Evolutionary conservation across 2,329 filamentous ascomycete genomes (phyloP).

Genomic region (Fusarium nisikadoi): DNA sequence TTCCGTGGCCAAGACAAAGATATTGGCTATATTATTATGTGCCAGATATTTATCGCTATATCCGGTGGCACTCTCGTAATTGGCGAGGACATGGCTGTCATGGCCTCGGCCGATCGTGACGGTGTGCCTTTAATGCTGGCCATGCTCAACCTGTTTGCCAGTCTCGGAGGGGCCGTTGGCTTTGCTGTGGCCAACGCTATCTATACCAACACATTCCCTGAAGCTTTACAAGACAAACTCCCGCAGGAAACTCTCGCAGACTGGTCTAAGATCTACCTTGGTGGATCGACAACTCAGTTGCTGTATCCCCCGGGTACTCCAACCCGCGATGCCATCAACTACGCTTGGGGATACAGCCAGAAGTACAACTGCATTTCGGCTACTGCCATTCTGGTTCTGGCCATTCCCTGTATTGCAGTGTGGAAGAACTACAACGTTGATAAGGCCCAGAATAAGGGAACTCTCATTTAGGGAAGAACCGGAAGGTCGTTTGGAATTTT

Average conservation of each 20-base stretch:
- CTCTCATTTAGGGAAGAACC: neutral
- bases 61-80: conserved; percentile 6
- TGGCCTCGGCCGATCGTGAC: conserved; percentile 27
- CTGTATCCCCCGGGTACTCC: conserved; percentile 1
- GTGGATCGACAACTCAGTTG: conserved; percentile 7
- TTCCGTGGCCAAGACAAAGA: conserved; percentile 2
- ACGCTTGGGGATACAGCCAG: conserved; percentile 18
- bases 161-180: conserved; percentile 15
- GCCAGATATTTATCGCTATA: conserved; percentile 4
- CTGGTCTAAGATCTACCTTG: conserved; percentile 8
- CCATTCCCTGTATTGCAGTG: conserved; percentile 9
- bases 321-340: conserved; percentile 20
- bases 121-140: conserved; percentile 3
- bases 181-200: conserved; percentile 8
- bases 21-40: conserved; percentile 13
- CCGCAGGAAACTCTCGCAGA: neutral
- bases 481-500: too few relatives aligned
- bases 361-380: conserved; percentile 13
- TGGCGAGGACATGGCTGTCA: conserved; percentile 12
- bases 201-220: conserved; percentile 18
- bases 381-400: conserved; percentile 12
- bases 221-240: conserved; percentile 3
- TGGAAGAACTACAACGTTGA: conserved; percentile 22
- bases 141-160: conserved; percentile 7
- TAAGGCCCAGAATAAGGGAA: conserved; percentile 21